phyloP scores from a whole-genome alignment of 2,329 filamentous ascomycete species.

The Paraconiothyrium brasiliense region DNA sequence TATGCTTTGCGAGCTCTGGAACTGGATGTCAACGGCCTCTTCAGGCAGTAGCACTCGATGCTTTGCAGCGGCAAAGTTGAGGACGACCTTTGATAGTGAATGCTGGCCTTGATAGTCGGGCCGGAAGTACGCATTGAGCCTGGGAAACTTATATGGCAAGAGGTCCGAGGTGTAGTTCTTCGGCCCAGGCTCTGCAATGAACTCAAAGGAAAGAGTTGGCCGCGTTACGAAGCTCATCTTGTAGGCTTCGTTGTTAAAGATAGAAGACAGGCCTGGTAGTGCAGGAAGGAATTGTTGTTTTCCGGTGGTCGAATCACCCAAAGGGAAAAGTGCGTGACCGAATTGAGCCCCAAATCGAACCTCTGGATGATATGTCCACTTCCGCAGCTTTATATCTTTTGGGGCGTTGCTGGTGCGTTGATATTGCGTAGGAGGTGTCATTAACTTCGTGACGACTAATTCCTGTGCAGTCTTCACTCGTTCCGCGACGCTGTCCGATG shows the following conservation, averaged over 20 bases:
- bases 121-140: constrained; percentile 34
- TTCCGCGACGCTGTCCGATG: constrained; percentile 7
- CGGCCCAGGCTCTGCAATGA: constrained; percentile 32
- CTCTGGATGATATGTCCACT: constrained; percentile 29
- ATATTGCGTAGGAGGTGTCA: neutral
- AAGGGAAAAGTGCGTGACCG: constrained; percentile 37
- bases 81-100: constrained; percentile 29
- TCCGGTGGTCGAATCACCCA: constrained; percentile 18
- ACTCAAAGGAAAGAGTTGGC: constrained; percentile 37
- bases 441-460: neutral
- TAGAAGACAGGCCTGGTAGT: constrained; percentile 33
- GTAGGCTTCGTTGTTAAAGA: constrained; percentile 31
- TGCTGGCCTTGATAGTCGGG: constrained; percentile 18
- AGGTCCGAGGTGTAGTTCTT: constrained; percentile 18
- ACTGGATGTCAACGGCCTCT: constrained; percentile 40
- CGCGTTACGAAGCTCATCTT: constrained; percentile 15
- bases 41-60: constrained; percentile 45
- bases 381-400: neutral
- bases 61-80: constrained; percentile 33
- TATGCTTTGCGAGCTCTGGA: constrained; percentile 30
- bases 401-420: neutral
- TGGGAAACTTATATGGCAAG: constrained; percentile 30
- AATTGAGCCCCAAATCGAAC: constrained; percentile 30
- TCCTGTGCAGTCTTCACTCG: constrained; percentile 8
- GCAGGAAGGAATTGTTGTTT: constrained; percentile 27